Percentiles rank a stretch among this genome's conserved stretches.
Conservation (phyloP, 371 early-diverging fungal genomes). For the Blakeslea trispora region DNA sequence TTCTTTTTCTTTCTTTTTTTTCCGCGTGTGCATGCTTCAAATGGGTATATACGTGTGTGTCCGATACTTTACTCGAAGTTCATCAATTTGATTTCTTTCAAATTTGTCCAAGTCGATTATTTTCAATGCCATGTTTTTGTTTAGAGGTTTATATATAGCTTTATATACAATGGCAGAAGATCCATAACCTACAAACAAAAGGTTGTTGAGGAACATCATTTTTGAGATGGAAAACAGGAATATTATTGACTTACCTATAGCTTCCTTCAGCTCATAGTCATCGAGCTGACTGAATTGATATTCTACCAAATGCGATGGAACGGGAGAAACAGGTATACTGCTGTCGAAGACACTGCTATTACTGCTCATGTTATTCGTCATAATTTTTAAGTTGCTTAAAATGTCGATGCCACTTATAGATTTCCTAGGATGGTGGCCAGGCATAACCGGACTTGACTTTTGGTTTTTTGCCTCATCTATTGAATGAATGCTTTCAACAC, state of each 20-base stretch:
- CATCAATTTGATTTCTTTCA: conserved; percentile 92
- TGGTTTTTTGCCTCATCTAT: conserved; percentile 10
- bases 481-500: conserved; percentile 21
- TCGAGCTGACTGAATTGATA: conserved; percentile 34
- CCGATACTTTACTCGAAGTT: conserved; percentile 63
- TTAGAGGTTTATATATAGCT: conserved; percentile 75
- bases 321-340: conserved; percentile 19
- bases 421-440: conserved; percentile 16
- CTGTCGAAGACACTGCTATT: conserved; percentile 2
- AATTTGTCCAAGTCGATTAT: conserved; percentile 92
- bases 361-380: conserved; percentile 14
- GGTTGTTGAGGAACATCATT: too few species aligned
- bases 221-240: background rate
- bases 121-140: conserved; percentile 79
- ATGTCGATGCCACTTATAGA: conserved; percentile 29
- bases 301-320: conserved; percentile 21
- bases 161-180: conserved; percentile 86
- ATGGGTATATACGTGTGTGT: background rate
- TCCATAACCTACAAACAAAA: conserved; percentile 67
- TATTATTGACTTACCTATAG: conserved; percentile 33
- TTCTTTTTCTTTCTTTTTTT: background rate
- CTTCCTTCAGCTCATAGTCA: conserved; percentile 42
- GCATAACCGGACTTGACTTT: conserved; percentile 13
- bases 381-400: conserved; percentile 25
- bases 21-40: background rate